Evolutionary conservation across 192 early-diverging fungal genomes (phyloP).

Genomic region (Backusella luteola): DNA sequence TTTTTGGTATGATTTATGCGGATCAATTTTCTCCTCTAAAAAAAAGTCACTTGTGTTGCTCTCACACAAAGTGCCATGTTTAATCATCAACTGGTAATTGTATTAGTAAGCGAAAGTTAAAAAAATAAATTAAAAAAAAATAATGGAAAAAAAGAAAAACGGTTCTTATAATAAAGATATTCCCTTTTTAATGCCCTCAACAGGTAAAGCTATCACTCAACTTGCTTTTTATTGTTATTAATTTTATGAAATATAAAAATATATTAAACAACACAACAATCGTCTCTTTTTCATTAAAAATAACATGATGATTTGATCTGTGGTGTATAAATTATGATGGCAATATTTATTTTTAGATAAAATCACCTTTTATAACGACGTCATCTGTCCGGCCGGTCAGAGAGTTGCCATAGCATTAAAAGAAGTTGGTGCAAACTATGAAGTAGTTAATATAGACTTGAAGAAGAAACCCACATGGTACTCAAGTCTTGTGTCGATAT

Average conservation of each 20-base stretch:
- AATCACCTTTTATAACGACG: constrained; percentile 57
- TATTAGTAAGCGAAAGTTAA: background rate
- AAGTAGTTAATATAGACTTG: constrained; percentile 64
- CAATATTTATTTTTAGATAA: constrained; percentile 18
- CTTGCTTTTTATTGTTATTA: too few species aligned
- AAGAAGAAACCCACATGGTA: constrained; percentile 62
- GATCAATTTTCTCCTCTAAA: too few species aligned
- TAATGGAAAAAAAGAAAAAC: background rate
- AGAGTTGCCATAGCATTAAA: constrained; percentile 62
- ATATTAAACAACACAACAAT: too few species aligned
- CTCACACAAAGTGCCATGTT: background rate
- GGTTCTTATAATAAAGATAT: background rate
- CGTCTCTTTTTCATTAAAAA: too few species aligned
- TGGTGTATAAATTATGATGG: too few species aligned
- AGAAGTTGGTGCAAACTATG: constrained; percentile 50
- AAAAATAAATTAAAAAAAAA: background rate
- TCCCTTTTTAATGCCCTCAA: background rate
- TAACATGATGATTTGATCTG: too few species aligned
- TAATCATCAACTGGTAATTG: background rate
- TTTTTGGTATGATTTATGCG: too few species aligned
- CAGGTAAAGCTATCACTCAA: background rate
- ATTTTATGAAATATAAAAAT: too few species aligned
- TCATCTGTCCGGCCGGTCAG: constrained; percentile 65
- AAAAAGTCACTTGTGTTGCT: background rate
- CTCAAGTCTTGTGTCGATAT: constrained; percentile 10